Evolutionary conservation across 169 alveolate species (phyloP).

Genomic region (Amoebophrya sp.): DNA sequence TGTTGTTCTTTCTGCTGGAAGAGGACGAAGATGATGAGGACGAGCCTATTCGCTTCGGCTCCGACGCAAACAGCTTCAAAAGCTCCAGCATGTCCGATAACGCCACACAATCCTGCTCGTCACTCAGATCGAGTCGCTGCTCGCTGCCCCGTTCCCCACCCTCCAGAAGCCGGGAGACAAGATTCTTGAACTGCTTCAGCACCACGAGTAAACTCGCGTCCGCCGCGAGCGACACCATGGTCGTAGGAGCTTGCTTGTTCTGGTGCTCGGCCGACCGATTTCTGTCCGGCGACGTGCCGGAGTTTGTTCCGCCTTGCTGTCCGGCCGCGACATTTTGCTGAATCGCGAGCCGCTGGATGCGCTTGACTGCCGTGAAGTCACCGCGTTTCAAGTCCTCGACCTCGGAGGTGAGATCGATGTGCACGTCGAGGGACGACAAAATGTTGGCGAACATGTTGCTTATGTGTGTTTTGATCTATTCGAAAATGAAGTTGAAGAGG

Average conservation of each 20-base stretch:
- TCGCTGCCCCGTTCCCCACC: too few species aligned
- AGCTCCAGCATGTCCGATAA: background rate
- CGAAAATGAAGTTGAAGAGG: too few species aligned
- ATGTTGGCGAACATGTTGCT: background rate
- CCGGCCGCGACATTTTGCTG: too few species aligned
- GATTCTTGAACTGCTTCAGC: background rate
- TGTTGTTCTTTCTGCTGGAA: too few species aligned
- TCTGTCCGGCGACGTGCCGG: background rate
- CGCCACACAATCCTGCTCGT: background rate
- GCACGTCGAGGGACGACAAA: background rate
- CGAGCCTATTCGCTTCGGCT: background rate
- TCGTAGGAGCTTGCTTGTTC: too few species aligned
- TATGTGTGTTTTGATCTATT: too few species aligned
- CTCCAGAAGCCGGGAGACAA: too few species aligned
- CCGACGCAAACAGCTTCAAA: background rate
- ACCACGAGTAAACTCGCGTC: background rate
- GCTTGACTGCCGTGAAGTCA: background rate
- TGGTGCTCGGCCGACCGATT: too few species aligned
- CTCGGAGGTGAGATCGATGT: background rate
- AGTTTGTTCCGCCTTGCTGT: background rate
- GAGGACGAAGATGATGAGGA: background rate
- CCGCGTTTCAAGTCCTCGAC: background rate
- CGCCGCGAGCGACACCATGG: background rate
- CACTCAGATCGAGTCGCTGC: background rate
- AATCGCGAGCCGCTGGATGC: background rate